A percentile compares a stretch with the other conserved stretches of the same genome.
Conservation (phyloP, 2,329 filamentous ascomycete species). For the Colletotrichum echinochloae region DNA sequence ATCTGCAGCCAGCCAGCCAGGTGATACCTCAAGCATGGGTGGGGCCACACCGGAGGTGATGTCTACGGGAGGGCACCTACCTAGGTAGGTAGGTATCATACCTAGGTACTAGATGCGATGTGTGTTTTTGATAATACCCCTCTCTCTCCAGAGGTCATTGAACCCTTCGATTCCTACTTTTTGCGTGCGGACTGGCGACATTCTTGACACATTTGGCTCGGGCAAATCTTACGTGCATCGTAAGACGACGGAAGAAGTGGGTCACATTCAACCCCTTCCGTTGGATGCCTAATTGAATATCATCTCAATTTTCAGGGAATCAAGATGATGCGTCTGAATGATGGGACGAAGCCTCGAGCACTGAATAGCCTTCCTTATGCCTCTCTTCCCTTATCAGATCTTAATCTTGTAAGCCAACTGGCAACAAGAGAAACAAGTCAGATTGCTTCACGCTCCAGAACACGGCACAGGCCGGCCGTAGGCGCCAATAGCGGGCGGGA, state of each 20-base stretch:
- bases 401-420: background rate
- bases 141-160: background rate
- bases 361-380: background rate
- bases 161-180: background rate
- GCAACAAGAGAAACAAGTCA: background rate
- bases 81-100: no score
- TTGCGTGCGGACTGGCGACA: background rate
- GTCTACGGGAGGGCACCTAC: background rate
- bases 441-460: background rate
- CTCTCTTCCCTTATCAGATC: background rate
- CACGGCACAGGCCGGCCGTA: background rate
- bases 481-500: no score
- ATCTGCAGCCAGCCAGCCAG: background rate
- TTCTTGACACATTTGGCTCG: background rate
- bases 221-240: background rate
- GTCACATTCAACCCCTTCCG: background rate
- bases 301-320: background rate
- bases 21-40: background rate
- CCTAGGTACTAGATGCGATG: background rate
- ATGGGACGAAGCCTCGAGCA: background rate
- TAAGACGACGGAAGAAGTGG: background rate
- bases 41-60: background rate
- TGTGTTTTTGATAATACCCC: background rate
- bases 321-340: background rate
- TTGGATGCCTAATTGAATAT: background rate